Base-by-base conservation (phyloP, 495 filamentous ascomycete genomes). In the Aspergillus carlsbadensis region DNA sequence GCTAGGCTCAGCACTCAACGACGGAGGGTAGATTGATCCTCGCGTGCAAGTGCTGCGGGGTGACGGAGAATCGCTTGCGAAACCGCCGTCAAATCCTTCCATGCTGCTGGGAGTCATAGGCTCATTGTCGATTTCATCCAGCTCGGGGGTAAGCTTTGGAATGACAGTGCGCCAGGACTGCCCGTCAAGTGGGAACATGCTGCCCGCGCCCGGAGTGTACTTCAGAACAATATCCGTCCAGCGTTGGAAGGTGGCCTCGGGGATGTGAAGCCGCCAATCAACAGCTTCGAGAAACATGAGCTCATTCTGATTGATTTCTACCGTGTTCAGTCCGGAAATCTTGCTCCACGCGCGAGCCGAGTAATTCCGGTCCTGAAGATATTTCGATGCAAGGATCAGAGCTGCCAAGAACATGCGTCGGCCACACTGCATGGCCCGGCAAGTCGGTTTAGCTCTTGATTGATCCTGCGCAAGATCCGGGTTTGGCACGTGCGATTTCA, bases 281-380 rank as follows among this genome's bases (percentile, higher is more conserved):
- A 98, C 89, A 11, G 92, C 91, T 46, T 86, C 69, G 17, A 98
- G 81, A 69, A 98, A 98, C 39, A 90, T 86, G 77, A 96, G 88
- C 74, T 98, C 94, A 68, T 97, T 98, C 60, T 89, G 85, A 73
- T 98, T 98, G 70, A 98, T 96, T 73, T 98, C 94, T 31, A 81
- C 72, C 0, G 90, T 91, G 60, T 90, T 89, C 35, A 98, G 78
- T 35, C 93, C 92, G 18, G 93, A 97, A 49, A 98, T 98, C 77
- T 95, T 97, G 70, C 94, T 97, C 94, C 94, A 98, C 18, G 94
- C 94, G 34, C 91, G 83, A 37, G 94, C 92, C 7, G 95, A 98
- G 72, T 92, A 98, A 71, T 98, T 98, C 41, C 94, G 88, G 70
- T 98, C 94, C 70, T 98, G 94, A 37, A 98, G 79, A 70, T 96